Evolutionary conservation across 2,329 filamentous ascomycete genomes (phyloP), one percentile per base, ranked within the genome.

Genomic region (Aspergillus transmontanensis): DNA sequence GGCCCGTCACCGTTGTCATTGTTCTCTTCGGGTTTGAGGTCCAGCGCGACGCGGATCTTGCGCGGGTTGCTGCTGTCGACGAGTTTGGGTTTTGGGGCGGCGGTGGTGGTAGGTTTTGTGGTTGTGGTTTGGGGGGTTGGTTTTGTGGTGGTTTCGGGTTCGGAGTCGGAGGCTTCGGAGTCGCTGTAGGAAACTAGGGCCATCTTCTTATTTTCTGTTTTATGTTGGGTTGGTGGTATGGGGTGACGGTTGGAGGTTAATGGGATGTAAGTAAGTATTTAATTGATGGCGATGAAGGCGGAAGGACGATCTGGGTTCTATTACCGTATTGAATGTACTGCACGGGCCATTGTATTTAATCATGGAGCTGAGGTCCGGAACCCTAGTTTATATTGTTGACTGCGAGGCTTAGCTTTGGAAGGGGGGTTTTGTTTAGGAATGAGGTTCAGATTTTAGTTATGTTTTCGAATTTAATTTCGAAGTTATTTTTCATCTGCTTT

Each of bases 121-220:
- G 65, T 55, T 48, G 59, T 19, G 81, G 76, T 26, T 66, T 64
- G 14, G 34, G 26, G 21, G 21, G 61, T 62, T 57, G n/a, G 59
- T 26, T 43, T 28, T 58, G 26, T 43, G n/a, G 74, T 71, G 64
- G 59, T 76, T 68, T 66, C 76, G 58, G 51, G 72, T 60, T 91
- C 89, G 19, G 83, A 83, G 60, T 90, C 90, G 14, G 89, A 93
- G 54, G 78, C 81, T 70, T 90, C 89, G 0, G 89, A 95, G 75
- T 94, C 92, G 4, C 92, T 94, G 72, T 96, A 96, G 65, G 90
- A 89, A 68, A 95, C 92, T 34, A 96, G 83, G 16, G 86, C 89
- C 91, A 95, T 95, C 2, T 19, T 55, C n/a, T 36, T 36, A 0
- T 4, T 34, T 26, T n/a, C 19, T 11, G 6, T 16, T 19, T 14